These are phyloP conservation scores for Phytopythium litorale DNA, from an alignment of 352 stramenopile species.

Conservation along the genomic window DNA sequence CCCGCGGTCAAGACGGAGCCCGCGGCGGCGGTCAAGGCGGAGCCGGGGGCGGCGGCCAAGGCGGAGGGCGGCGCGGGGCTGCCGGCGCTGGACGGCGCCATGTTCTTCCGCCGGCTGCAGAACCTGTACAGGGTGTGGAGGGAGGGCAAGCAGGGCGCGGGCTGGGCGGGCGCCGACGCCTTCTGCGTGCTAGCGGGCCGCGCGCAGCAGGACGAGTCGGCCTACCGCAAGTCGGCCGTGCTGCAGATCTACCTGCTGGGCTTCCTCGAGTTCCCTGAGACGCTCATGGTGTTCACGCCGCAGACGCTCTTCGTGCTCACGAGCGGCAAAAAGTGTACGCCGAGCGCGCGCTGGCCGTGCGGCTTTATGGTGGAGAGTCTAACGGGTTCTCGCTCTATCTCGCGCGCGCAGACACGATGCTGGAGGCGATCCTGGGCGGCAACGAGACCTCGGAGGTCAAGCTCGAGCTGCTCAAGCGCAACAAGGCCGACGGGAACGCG, in stretches of 20 bases:
- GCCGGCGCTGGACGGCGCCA: conserved; percentile 48
- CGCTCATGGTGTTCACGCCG: conserved; percentile 89
- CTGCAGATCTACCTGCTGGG: conserved; percentile 90
- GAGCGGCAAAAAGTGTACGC: conserved; percentile 83
- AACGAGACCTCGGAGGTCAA: conserved; percentile 67
- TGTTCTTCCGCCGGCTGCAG: conserved; percentile 84
- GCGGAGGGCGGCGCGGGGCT: conserved; percentile 5
- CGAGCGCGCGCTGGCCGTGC: not conserved
- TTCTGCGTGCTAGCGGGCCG: conserved; percentile 84
- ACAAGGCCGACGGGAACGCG: conserved; percentile 76
- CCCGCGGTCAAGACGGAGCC: conserved; percentile 8
- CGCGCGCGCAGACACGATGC: conserved; percentile 48
- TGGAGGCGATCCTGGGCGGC: conserved; percentile 66
- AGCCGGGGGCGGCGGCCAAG: conserved; percentile 7
- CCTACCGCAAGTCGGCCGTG: conserved; percentile 87
- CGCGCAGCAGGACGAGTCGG: conserved; percentile 79
- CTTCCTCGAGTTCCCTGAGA: conserved; percentile 91
- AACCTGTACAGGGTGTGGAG: conserved; percentile 71
- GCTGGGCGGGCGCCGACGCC: conserved; percentile 59
- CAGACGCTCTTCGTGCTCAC: conserved; percentile 83
- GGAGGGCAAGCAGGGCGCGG: conserved; percentile 37
- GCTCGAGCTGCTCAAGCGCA: conserved; percentile 81
- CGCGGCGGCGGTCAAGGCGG: conserved; percentile 13
- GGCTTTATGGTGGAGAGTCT: no score
- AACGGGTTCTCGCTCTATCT: no score